phyloP scores from a whole-genome alignment of 2,329 filamentous ascomycete genomes.

The Sordariomycetes sp. region DNA sequence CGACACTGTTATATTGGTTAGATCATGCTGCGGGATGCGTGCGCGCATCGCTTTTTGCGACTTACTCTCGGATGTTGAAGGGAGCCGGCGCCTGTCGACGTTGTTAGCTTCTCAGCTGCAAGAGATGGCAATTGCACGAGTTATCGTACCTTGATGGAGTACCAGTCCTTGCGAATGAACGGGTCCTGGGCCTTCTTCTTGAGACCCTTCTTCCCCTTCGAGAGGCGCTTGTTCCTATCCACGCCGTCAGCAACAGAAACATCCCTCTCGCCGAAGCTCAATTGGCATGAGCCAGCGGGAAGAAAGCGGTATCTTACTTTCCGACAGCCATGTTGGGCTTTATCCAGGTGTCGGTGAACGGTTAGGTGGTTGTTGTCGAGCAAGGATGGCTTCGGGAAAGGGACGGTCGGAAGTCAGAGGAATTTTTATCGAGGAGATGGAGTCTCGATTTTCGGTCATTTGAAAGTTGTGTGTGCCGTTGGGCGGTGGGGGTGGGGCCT shows the following conservation, averaged over 20 bases:
- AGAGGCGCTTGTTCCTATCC: conserved; percentile 96
- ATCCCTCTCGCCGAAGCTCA: conserved; percentile 1
- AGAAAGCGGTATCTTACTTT: conserved; percentile 32
- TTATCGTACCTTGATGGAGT: conserved; percentile 76
- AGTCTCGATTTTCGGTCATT: conserved; percentile 8
- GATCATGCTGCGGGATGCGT: not conserved
- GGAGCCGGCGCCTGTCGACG: conserved; percentile 70
- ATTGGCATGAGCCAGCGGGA: not conserved
- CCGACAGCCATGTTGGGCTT: conserved; percentile 50
- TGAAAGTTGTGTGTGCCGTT: conserved; percentile 6
- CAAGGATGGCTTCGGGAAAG: conserved; percentile 16
- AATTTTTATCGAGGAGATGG: conserved; percentile 10
- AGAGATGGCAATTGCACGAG: not conserved
- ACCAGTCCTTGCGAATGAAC: conserved; percentile 99
- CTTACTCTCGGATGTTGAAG: conserved; percentile 95
- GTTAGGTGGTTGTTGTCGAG: conserved; percentile 21
- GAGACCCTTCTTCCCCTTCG: conserved; percentile 99
- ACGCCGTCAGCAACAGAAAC: not conserved
- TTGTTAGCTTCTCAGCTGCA: conserved; percentile 13
- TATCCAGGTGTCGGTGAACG: conserved; percentile 31
- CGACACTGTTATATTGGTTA: conserved; percentile 57
- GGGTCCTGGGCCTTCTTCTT: conserved; percentile 99
- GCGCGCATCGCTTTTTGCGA: conserved; percentile 10
- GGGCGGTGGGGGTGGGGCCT: not conserved
- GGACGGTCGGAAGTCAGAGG: conserved; percentile 11